Percentiles rank a stretch among this genome's conserved stretches.
phyloP scores from a whole-genome alignment of 169 alveolate species.

The Theileria parva region DNA sequence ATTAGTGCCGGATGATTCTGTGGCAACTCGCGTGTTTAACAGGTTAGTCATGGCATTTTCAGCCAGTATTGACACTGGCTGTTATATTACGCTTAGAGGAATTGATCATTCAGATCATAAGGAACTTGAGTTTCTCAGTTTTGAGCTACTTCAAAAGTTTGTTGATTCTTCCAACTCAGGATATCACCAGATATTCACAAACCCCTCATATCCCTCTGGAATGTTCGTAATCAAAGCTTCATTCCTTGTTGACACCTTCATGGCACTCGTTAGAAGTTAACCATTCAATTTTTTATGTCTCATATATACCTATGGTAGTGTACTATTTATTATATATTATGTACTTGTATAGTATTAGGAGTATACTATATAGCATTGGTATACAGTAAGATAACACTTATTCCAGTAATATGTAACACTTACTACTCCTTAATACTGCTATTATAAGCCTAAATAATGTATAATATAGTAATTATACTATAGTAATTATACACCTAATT shows the following conservation, averaged over 20 bases:
- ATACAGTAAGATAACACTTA: too few species aligned
- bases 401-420: too few species aligned
- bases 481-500: too few species aligned
- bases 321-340: too few species aligned
- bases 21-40: background rate
- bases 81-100: slow-evolving; percentile 2
- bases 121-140: background rate
- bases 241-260: slow-evolving; percentile 49
- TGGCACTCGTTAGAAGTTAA: slow-evolving; percentile 18
- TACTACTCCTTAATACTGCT: too few species aligned
- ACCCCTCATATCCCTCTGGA: slow-evolving; percentile 37
- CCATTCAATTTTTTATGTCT: background rate
- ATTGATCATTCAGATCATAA: background rate
- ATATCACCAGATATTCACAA: slow-evolving; percentile 20
- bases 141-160: slow-evolving; percentile 19
- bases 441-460: too few species aligned
- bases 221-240: slow-evolving; percentile 25
- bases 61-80: slow-evolving; percentile 14
- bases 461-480: too few species aligned
- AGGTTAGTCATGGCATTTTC: background rate
- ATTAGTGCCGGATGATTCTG: background rate
- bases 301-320: too few species aligned
- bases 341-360: too few species aligned
- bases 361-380: background rate
- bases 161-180: slow-evolving; percentile 28